These are phyloP conservation scores for Phytophthora ramorum DNA, from an alignment of 352 stramenopile genomes.

Conservation along the genomic window DNA sequence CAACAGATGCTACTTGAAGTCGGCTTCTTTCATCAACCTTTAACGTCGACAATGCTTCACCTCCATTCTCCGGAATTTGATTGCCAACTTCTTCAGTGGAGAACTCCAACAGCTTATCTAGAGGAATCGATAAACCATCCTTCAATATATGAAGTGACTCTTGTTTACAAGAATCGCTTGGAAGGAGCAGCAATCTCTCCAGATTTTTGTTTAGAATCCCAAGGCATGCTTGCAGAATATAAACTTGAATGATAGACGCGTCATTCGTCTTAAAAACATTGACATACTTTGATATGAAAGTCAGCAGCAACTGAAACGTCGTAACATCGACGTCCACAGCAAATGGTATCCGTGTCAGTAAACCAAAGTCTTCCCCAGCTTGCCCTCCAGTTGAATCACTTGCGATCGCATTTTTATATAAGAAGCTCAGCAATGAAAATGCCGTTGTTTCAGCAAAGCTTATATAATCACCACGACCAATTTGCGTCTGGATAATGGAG, in stretches of 20 bases:
- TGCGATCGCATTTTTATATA: constrained; percentile 52
- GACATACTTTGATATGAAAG: constrained; percentile 42
- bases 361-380: constrained; percentile 4
- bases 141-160: constrained; percentile 33
- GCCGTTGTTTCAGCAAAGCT: constrained; percentile 20
- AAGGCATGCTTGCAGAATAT: constrained; percentile 52
- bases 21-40: constrained; percentile 24
- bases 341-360: constrained; percentile 40
- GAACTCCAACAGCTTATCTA: constrained; percentile 47
- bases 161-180: constrained; percentile 12
- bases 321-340: constrained; percentile 44
- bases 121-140: constrained; percentile 29
- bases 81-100: constrained; percentile 10
- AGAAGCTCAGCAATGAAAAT: constrained; percentile 42
- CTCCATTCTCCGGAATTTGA: not conserved
- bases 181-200: constrained; percentile 34
- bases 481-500: not conserved
- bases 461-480: not conserved
- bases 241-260: constrained; percentile 23
- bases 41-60: not conserved
- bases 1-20: constrained; percentile 38
- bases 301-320: constrained; percentile 46
- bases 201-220: constrained; percentile 55
- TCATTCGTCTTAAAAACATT: constrained; percentile 36
- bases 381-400: constrained; percentile 9